These are phyloP conservation scores for Acer yangbiense DNA, from an alignment of 345 rosid genomes.

Conservation along the genomic window DNA sequence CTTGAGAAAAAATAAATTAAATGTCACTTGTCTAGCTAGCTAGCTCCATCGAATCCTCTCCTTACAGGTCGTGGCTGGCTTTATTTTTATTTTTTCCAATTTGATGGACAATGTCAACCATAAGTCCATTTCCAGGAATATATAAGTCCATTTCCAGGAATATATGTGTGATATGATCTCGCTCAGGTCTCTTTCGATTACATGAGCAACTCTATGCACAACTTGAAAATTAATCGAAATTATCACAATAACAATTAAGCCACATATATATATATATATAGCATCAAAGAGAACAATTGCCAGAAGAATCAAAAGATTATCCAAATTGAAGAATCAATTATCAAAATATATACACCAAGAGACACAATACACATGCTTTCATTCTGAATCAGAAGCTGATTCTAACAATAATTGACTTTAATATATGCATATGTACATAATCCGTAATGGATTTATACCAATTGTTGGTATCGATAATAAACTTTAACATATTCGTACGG, in stretches of 20 bases:
- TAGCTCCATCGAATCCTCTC: no score
- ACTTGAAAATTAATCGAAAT: background rate
- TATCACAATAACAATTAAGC: background rate
- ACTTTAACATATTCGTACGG: no score
- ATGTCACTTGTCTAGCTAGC: background rate
- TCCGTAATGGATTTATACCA: no score
- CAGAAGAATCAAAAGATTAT: constrained; percentile 14
- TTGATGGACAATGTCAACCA: background rate
- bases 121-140: constrained; percentile 1
- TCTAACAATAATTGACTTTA: background rate
- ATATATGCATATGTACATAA: no score
- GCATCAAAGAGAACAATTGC: background rate
- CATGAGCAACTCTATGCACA: background rate
- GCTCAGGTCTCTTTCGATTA: background rate
- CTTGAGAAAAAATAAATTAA: background rate
- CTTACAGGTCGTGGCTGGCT: background rate
- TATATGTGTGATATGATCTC: background rate
- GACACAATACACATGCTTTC: background rate
- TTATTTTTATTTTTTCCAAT: background rate
- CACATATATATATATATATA: background rate
- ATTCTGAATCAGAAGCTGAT: constrained; percentile 24
- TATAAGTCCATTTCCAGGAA: constrained; percentile 2
- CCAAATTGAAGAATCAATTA: background rate
- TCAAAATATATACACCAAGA: background rate
- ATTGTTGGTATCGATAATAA: no score